Base-by-base conservation (phyloP, 228 moss, liverwort and hornwort genomes). In the Sphagnum fallax region DNA sequence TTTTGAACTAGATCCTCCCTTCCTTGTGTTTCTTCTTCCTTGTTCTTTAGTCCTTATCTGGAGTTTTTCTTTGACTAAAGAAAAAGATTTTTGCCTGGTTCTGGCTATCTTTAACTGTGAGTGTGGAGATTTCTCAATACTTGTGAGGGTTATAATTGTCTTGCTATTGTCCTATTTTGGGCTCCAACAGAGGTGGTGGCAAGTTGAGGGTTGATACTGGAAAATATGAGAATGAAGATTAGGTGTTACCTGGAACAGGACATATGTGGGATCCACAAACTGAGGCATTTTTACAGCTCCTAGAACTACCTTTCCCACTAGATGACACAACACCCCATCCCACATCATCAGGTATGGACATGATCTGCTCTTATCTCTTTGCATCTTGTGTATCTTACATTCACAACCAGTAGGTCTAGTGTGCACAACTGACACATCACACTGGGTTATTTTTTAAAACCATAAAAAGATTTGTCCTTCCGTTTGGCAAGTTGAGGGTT, bases 241-340 rank as follows among this genome's bases (percentile, higher is more conserved):
- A 12, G 8, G 18, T 48, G 65, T 65, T 62, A 47, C 65, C 49
- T 12, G 50, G 2, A 55, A n/a, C 73, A 91, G 93, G 86, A 78
- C 91, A 96, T 62, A 64, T 81, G 55, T 78, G 85, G 59, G 93
- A 92, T 71, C 89, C 84, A 70, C 92, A 92, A 71, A 96, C 92
- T 4, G 80, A 80, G 70, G 74, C 89, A 4, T 78, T 93, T 69
- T 55, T 96, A 65, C 78, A 91, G 64, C 64, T 82, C 6, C 72
- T 96, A 62, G 86, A 83, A 14, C 73, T 96, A 68, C 82, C 83
- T 4, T 92, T 92, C 78, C 73, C 84, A 6, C 73, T 96, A 65
- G 92, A 91, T 66, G 67, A 67, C 61, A 60, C 73, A 12, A n/a
- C 62, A 62, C 71, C 65, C 50, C 59, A 79, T 62, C 65, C 53